Conservation (phyloP, 345 rosid species). For the Eucalyptus cloeziana region DNA sequence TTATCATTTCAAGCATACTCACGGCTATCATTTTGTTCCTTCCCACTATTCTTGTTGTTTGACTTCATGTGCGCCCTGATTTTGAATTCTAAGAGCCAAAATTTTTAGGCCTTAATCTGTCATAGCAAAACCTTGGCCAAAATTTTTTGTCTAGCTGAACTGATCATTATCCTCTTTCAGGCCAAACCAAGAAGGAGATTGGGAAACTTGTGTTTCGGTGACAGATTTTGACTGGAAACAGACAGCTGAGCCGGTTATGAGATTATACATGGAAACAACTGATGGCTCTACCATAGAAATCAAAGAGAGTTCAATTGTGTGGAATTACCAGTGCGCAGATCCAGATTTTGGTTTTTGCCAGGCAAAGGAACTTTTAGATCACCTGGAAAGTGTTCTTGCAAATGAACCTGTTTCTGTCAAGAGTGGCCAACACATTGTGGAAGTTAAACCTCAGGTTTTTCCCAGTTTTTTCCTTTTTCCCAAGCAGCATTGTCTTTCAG, state of each 20-base stretch:
- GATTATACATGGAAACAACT: slow-evolving; percentile 82
- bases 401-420: slow-evolving; percentile 92
- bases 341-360: slow-evolving; percentile 97
- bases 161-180: slow-evolving; percentile 16
- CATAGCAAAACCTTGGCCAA: not conserved
- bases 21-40: not conserved
- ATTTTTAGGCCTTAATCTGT: not conserved
- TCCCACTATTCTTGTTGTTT: not conserved
- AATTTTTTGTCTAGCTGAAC: too few species aligned
- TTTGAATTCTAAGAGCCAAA: not conserved
- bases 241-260: slow-evolving; percentile 95
- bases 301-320: slow-evolving; percentile 80
- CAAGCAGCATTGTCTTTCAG: not conserved
- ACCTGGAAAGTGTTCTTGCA: slow-evolving; percentile 84
- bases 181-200: slow-evolving; percentile 45
- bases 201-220: slow-evolving; percentile 65
- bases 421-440: slow-evolving; percentile 78
- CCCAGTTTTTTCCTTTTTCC: not conserved
- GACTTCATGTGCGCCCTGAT: not conserved
- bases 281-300: slow-evolving; percentile 90
- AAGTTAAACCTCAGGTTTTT: slow-evolving; percentile 96
- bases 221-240: slow-evolving; percentile 82
- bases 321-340: slow-evolving; percentile 84
- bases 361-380: slow-evolving; percentile 95
- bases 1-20: not conserved